phyloP scores from a whole-genome alignment of 768 basidiomycete genomes.

The Suillus decipiens region DNA sequence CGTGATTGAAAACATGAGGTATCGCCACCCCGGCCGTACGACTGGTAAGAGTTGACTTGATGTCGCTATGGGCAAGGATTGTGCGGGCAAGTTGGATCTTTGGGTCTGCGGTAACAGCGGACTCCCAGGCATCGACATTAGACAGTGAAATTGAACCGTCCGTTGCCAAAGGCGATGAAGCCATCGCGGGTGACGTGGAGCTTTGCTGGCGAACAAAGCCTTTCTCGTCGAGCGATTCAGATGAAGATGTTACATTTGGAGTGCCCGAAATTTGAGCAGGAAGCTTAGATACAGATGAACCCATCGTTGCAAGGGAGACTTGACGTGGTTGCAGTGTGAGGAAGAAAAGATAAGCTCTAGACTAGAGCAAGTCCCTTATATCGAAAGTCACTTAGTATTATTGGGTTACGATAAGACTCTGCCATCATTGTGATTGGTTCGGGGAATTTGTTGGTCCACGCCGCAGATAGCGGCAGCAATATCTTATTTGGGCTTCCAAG shows the following conservation, averaged over 20 bases:
- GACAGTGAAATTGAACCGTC: slow-evolving; percentile 62
- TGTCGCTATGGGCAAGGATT: slow-evolving; percentile 68
- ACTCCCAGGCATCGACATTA: slow-evolving; percentile 71
- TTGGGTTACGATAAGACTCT: background rate
- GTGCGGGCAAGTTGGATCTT: slow-evolving; percentile 77
- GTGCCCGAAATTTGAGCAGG: slow-evolving; percentile 16
- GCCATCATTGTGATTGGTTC: background rate
- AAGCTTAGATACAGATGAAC: slow-evolving; percentile 27
- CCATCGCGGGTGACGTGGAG: background rate
- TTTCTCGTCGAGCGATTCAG: slow-evolving; percentile 32
- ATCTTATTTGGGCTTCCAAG: too few species aligned
- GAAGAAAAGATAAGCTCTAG: background rate
- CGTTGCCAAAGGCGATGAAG: slow-evolving; percentile 38
- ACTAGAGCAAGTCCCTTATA: slow-evolving; percentile 1
- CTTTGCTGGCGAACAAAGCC: background rate
- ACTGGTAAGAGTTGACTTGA: slow-evolving; percentile 61
- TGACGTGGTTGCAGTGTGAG: background rate
- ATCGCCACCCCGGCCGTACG: slow-evolving; percentile 64
- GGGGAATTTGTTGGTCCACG: background rate
- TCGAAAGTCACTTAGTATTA: slow-evolving; percentile 4
- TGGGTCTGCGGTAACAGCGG: slow-evolving; percentile 49
- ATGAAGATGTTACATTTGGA: background rate
- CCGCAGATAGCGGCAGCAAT: too few species aligned
- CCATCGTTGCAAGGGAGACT: slow-evolving; percentile 21
- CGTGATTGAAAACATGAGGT: slow-evolving; percentile 80